Percentiles rank a stretch among this genome's conserved stretches.
These are phyloP conservation scores for Phytopythium kandeliae DNA, from an alignment of 352 stramenopile species.

Conservation along the genomic window DNA sequence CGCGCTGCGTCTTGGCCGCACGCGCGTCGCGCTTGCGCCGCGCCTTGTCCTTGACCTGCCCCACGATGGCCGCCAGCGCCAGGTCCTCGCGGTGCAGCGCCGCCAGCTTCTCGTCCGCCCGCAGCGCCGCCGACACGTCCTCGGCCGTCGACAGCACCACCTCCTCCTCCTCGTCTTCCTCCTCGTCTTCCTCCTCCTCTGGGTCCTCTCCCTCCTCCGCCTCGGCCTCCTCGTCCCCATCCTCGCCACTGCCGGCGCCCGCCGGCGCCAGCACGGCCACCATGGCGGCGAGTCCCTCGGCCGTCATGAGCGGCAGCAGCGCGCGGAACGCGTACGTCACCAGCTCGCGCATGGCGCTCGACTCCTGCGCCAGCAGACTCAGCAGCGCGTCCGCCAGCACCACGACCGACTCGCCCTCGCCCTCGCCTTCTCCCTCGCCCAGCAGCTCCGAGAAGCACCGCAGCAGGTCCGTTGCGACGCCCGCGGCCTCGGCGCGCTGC, in stretches of 20 bases:
- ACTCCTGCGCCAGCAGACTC: conserved; percentile 78
- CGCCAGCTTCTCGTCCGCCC: conserved; percentile 50
- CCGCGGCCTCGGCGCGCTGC: conserved; percentile 52
- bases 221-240: conserved; percentile 39
- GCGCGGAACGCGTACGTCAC: conserved; percentile 77
- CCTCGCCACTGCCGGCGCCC: conserved; percentile 24
- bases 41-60: conserved; percentile 66
- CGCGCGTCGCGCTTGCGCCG: conserved; percentile 78
- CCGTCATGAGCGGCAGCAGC: conserved; percentile 59
- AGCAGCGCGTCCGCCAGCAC: conserved; percentile 81
- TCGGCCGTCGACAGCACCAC: conserved; percentile 45
- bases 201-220: conserved; percentile 29
- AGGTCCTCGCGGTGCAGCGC: conserved; percentile 74
- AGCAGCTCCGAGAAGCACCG: conserved; percentile 65
- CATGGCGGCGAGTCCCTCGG: conserved; percentile 61
- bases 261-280: conserved; percentile 53
- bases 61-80: conserved; percentile 72
- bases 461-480: conserved; percentile 57
- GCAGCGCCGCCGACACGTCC: conserved; percentile 67
- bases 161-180: conserved; percentile 52
- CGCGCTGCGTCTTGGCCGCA: conserved; percentile 48
- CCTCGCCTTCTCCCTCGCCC: conserved; percentile 11
- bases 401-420: conserved; percentile 36
- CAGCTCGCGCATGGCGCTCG: conserved; percentile 78
- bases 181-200: conserved; percentile 24